A percentile compares a stretch with the other conserved stretches of the same genome.
phyloP scores from a whole-genome alignment of 257 asterid species.

The Solanum virginianum region DNA sequence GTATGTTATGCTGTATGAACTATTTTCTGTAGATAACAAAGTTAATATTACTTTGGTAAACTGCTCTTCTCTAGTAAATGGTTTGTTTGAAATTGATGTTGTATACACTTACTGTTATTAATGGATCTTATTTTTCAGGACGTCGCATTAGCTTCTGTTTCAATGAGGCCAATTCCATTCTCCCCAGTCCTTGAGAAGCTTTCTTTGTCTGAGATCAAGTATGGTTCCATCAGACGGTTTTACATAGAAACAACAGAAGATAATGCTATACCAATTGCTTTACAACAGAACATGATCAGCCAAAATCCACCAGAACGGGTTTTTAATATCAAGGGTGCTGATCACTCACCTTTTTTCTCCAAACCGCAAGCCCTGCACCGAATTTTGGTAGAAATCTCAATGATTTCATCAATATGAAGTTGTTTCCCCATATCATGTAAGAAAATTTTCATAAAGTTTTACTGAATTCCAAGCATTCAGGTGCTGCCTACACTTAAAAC shows the following conservation, averaged over 20 bases:
- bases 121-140: background rate
- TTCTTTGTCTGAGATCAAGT: background rate
- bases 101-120: background rate
- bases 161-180: slow-evolving; percentile 6
- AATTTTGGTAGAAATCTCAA: slow-evolving; percentile 2
- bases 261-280: background rate
- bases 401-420: background rate
- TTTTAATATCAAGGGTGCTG: slow-evolving; percentile 3
- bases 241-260: slow-evolving; percentile 7
- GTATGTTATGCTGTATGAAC: slow-evolving; percentile 18
- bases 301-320: background rate
- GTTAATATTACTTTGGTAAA: background rate
- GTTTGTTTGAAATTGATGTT: background rate
- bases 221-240: background rate
- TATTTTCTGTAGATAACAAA: background rate
- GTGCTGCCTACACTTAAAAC: background rate
- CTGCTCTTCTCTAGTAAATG: background rate
- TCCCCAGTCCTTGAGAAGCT: slow-evolving; percentile 6
- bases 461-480: background rate
- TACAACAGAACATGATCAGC: background rate
- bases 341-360: slow-evolving; percentile 2
- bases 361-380: background rate
- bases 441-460: background rate
- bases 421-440: background rate
- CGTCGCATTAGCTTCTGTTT: background rate